These are phyloP conservation scores for Digitaria exilis DNA, from an alignment of 202 grass and related monocot genomes.

Conservation along the genomic window DNA sequence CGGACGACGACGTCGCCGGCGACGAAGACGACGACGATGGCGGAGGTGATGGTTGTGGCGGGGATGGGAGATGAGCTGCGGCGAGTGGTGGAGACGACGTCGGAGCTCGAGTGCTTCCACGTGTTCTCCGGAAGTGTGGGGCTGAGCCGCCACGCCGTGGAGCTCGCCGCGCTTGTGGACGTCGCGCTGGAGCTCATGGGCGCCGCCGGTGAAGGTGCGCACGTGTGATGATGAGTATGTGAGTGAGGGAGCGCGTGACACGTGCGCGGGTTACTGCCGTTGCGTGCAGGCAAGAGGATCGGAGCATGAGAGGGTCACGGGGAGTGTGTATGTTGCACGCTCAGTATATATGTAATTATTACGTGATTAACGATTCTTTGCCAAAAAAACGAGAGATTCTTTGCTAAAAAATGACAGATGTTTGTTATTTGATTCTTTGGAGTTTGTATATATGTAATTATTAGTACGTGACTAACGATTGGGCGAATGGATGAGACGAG, in stretches of 20 bases:
- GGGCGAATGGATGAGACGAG: neutral
- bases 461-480: too few species aligned
- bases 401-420: neutral
- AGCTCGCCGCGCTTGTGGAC: slow-evolving; percentile 53
- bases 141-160: slow-evolving; percentile 53
- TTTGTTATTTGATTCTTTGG: neutral
- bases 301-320: neutral
- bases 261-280: neutral
- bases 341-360: too few species aligned
- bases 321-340: neutral
- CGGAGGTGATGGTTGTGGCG: slow-evolving; percentile 29
- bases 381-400: too few species aligned
- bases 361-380: too few species aligned
- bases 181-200: slow-evolving; percentile 45
- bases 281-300: slow-evolving; percentile 5
- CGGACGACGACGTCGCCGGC: too few species aligned
- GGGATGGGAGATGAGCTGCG: slow-evolving; percentile 56
- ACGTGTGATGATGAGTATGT: neutral
- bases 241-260: neutral
- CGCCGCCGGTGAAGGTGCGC: neutral
- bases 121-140: slow-evolving; percentile 86
- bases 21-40: neutral
- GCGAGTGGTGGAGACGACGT: slow-evolving; percentile 64
- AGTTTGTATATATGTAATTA: neutral
- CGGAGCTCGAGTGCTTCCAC: slow-evolving; percentile 87